A percentile compares a stretch with the other conserved stretches of the same genome.
These are phyloP conservation scores for Pouteria glomerata DNA, from an alignment of 148 eudicot species.

Conservation along the genomic window DNA sequence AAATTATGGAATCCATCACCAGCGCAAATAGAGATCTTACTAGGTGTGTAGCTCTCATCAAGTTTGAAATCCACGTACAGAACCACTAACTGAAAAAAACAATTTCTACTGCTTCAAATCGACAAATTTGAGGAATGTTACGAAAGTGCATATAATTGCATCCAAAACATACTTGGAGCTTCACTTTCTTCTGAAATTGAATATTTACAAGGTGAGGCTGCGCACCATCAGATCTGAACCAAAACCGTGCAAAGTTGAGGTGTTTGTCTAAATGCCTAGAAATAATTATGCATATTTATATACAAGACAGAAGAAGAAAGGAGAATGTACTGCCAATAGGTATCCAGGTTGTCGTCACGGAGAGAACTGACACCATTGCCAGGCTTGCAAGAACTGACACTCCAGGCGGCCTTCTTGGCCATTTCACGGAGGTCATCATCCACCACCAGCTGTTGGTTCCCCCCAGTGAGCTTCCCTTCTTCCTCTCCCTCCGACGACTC, in stretches of 20 bases:
- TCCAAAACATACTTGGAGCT: conserved; percentile 48
- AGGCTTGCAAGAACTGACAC: conserved; percentile 93
- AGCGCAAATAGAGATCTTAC: conserved; percentile 80
- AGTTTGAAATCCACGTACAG: conserved; percentile 92
- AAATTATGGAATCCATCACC: conserved; percentile 74
- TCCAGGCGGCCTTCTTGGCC: conserved; percentile 95
- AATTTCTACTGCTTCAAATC: background rate
- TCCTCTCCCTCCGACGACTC: conserved; percentile 86
- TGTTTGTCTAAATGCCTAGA: background rate
- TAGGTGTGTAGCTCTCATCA: conserved; percentile 96
- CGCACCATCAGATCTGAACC: conserved; percentile 78
- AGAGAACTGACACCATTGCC: conserved; percentile 82
- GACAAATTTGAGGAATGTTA: background rate
- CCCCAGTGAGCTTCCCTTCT: conserved; percentile 69
- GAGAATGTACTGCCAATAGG: conserved; percentile 79
- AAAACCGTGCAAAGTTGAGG: conserved; percentile 10
- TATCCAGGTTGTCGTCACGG: conserved; percentile 70
- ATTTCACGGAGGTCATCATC: conserved; percentile 86
- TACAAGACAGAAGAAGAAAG: background rate
- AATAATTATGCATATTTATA: background rate
- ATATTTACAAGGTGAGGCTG: conserved; percentile 94
- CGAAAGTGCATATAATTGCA: background rate
- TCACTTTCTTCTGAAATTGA: conserved; percentile 95
- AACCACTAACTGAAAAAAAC: conserved; percentile 54
- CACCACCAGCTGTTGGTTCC: conserved; percentile 55